phyloP scores from a whole-genome alignment of 192 early-diverging fungal species.

The Linnemannia exigua region DNA sequence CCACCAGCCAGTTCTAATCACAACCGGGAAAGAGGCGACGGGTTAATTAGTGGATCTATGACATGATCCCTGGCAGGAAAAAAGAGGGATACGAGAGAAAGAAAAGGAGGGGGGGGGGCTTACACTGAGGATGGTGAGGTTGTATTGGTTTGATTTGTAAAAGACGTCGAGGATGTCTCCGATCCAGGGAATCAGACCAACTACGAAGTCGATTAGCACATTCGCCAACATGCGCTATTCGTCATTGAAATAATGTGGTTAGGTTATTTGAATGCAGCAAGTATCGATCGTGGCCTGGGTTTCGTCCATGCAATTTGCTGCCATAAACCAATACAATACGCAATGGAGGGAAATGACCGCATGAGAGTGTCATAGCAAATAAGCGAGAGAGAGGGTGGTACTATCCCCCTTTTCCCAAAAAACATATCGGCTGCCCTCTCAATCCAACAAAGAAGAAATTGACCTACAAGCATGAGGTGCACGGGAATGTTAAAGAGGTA shows the following conservation, averaged over 20 bases:
- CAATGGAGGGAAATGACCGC: not conserved
- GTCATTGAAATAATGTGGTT: not conserved
- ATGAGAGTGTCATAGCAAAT: not conserved
- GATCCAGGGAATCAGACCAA: slow-evolving; percentile 40
- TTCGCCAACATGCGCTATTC: slow-evolving; percentile 47
- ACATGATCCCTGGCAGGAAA: not conserved
- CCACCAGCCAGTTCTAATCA: slow-evolving; percentile 36
- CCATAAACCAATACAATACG: not conserved
- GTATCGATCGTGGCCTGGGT: not conserved
- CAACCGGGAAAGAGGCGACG: not conserved
- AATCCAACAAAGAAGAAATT: not conserved
- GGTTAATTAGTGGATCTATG: not conserved
- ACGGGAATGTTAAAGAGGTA: slow-evolving; percentile 35
- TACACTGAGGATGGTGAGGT: slow-evolving; percentile 49
- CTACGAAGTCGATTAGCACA: slow-evolving; percentile 41
- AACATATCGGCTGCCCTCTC: not conserved
- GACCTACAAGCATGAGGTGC: slow-evolving; percentile 38
- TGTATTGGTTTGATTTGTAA: slow-evolving; percentile 56
- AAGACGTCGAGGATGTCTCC: slow-evolving; percentile 51
- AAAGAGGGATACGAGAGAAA: not conserved
- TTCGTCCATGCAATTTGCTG: not conserved
- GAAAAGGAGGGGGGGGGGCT: too few species aligned
- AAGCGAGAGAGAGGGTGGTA: not conserved
- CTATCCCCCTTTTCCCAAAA: not conserved
- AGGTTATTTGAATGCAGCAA: too few species aligned